These are phyloP conservation scores for Fomitiporia mediterranea DNA, from an alignment of 1,284 basidiomycete species.

Conservation along the genomic window DNA sequence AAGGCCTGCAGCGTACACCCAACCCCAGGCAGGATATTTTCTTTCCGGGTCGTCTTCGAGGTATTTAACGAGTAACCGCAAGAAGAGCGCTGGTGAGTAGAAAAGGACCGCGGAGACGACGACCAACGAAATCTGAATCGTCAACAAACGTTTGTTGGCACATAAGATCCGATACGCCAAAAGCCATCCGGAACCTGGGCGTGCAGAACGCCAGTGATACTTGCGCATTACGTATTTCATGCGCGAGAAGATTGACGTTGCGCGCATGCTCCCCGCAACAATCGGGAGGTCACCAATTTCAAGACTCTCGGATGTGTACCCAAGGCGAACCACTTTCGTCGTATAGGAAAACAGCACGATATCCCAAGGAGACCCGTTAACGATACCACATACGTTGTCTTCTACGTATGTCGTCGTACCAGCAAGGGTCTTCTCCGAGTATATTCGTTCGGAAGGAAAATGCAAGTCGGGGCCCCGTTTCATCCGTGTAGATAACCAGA, in stretches of 20 bases:
- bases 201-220: slow-evolving; percentile 36
- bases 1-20: slow-evolving; percentile 34
- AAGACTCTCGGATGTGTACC: slow-evolving; percentile 65
- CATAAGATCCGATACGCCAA: slow-evolving; percentile 33
- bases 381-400: slow-evolving; percentile 60
- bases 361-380: slow-evolving; percentile 51
- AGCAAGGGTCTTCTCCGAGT: slow-evolving; percentile 63
- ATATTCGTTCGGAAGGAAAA: slow-evolving; percentile 66
- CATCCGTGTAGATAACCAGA: slow-evolving; percentile 50
- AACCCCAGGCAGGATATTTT: slow-evolving; percentile 25
- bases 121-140: slow-evolving; percentile 35
- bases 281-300: slow-evolving; percentile 86
- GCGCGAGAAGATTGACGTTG: slow-evolving; percentile 47
- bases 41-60: slow-evolving; percentile 32
- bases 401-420: slow-evolving; percentile 49
- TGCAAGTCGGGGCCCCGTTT: slow-evolving; percentile 71
- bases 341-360: slow-evolving; percentile 77
- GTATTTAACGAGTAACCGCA: slow-evolving; percentile 40
- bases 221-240: slow-evolving; percentile 42
- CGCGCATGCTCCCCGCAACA: slow-evolving; percentile 67
- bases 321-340: slow-evolving; percentile 78
- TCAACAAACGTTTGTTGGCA: slow-evolving; percentile 25
- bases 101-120: slow-evolving; percentile 38
- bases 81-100: slow-evolving; percentile 45
- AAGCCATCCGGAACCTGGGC: slow-evolving; percentile 55